Conservation (phyloP, 2,329 filamentous ascomycete species). For the Emericellopsis atlantica region DNA sequence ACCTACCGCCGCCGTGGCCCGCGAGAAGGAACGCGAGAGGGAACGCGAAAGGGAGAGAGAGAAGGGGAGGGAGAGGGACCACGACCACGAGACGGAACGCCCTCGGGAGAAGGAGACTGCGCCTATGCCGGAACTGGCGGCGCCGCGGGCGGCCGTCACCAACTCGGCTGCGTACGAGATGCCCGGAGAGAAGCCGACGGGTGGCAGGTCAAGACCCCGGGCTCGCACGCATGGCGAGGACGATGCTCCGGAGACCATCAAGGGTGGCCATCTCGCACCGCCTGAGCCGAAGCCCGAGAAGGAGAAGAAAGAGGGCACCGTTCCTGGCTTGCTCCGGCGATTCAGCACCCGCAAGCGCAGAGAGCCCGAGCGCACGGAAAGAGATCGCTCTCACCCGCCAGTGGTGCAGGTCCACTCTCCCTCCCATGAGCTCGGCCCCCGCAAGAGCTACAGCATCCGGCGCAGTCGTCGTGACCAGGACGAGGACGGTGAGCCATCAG, state of each 20-base stretch:
- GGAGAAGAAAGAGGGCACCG: constrained; percentile 74
- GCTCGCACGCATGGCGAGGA: constrained; percentile 93
- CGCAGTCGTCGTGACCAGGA: constrained; percentile 41
- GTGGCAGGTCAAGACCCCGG: constrained; percentile 69
- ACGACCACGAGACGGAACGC: constrained; percentile 9
- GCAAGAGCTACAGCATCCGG: constrained; percentile 82
- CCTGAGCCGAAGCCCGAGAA: constrained; percentile 46
- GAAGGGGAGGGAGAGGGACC: constrained; percentile 3
- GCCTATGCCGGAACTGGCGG: constrained; percentile 57
- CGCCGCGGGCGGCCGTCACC: constrained; percentile 80
- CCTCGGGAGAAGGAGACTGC: constrained; percentile 26
- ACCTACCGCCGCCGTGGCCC: constrained; percentile 30
- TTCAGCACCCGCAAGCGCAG: constrained; percentile 76
- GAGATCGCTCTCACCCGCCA: constrained; percentile 57
- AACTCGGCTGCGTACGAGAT: constrained; percentile 78
- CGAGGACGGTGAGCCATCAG: constrained; percentile 29
- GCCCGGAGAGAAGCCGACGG: constrained; percentile 76
- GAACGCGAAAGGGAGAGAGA: constrained; percentile 8
- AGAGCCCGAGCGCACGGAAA: constrained; percentile 51
- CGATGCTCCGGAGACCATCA: constrained; percentile 55
- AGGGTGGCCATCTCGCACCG: constrained; percentile 15
- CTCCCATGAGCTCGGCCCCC: constrained; percentile 49
- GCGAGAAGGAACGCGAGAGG: constrained; percentile 17
- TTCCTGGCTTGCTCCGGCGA: constrained; percentile 70
- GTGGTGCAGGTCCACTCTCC: constrained; percentile 69